Conservation (phyloP, 1,284 basidiomycete genomes). For the Puccinia coronata region DNA sequence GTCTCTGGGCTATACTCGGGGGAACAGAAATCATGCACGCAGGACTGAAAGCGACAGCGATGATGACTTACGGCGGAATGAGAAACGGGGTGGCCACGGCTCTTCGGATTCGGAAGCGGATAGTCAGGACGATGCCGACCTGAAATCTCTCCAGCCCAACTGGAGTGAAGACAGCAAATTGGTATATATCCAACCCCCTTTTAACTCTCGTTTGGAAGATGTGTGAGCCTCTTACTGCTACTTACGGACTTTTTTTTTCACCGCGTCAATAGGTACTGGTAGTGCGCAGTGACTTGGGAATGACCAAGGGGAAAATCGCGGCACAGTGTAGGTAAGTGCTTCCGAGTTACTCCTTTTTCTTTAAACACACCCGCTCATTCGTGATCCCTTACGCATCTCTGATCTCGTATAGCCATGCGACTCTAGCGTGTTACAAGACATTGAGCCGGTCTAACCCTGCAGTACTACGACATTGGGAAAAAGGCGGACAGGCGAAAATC, state of each 20-base stretch:
- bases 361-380: neutral
- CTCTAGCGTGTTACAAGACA: conserved; percentile 47
- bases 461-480: conserved; percentile 43
- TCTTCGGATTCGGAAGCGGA: conserved; percentile 17
- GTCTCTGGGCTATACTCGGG: conserved; percentile 46
- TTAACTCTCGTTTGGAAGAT: neutral
- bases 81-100: neutral
- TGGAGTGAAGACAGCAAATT: conserved; percentile 42
- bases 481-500: conserved; percentile 44
- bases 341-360: neutral
- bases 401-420: conserved; percentile 32
- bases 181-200: conserved; percentile 2
- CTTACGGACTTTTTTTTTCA: neutral
- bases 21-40: neutral
- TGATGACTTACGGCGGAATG: conserved; percentile 3
- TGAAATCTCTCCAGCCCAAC: conserved; percentile 22
- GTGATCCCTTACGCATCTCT: neutral
- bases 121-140: conserved; percentile 18
- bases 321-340: conserved; percentile 48
- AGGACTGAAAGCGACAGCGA: conserved; percentile 35
- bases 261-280: conserved; percentile 25
- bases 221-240: neutral
- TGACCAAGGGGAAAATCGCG: conserved; percentile 49
- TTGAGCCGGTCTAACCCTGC: conserved; percentile 25
- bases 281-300: conserved; percentile 48